phyloP scores from a whole-genome alignment of 2,329 filamentous ascomycete genomes.

The Plectosphaerella sp. region DNA sequence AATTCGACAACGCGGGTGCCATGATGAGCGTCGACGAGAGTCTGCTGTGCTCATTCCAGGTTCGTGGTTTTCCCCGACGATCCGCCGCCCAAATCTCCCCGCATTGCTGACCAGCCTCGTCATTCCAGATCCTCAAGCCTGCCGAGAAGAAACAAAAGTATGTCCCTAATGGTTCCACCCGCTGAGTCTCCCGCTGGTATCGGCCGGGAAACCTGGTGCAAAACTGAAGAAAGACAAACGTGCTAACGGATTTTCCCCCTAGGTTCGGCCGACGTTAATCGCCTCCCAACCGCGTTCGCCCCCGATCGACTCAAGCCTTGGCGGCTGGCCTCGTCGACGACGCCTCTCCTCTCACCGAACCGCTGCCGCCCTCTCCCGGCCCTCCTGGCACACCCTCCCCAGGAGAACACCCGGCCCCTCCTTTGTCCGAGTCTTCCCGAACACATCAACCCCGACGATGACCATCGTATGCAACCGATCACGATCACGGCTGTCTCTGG shows the following conservation, averaged over 20 bases:
- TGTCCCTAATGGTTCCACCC: constrained; percentile 66
- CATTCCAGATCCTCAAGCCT: constrained; percentile 84
- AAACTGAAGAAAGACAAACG: constrained; percentile 59
- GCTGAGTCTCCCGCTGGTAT: constrained; percentile 60
- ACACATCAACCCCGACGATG: constrained; percentile 9
- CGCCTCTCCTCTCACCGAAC: not conserved
- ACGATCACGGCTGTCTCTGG: constrained; percentile 15
- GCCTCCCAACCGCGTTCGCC: constrained; percentile 10
- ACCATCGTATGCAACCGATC: constrained; percentile 13
- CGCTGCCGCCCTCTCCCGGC: constrained; percentile 3
- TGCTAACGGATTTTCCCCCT: constrained; percentile 66
- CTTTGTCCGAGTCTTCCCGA: constrained; percentile 11
- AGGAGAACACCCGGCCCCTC: constrained; percentile 6
- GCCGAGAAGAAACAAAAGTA: constrained; percentile 99
- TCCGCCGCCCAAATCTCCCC: not conserved
- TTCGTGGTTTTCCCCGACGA: constrained; percentile 30
- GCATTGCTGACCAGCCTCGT: constrained; percentile 5
- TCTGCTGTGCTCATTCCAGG: constrained; percentile 97
- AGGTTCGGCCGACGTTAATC: constrained; percentile 94
- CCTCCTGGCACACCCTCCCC: constrained; percentile 3
- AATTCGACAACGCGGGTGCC: constrained; percentile 98
- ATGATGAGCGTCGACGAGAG: constrained; percentile 99
- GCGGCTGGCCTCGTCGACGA: not conserved
- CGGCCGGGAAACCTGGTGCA: constrained; percentile 63
- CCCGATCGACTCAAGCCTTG: not conserved